Evolutionary conservation across 768 basidiomycete genomes (phyloP).

Genomic region (Boletellus sp.): DNA sequence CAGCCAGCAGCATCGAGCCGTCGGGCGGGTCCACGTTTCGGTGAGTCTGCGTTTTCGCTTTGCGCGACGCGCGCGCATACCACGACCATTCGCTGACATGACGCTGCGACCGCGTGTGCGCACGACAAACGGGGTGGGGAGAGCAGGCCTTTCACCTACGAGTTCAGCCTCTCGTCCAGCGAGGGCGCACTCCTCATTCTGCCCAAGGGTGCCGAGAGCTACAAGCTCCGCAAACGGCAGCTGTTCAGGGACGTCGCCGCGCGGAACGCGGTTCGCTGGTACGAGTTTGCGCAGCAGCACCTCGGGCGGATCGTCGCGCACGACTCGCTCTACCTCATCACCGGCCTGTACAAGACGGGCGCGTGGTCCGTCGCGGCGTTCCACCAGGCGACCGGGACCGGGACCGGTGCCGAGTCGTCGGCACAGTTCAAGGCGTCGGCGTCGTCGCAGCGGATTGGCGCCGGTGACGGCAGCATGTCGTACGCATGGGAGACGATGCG

Average conservation of each 20-base stretch:
- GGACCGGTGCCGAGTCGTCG: not conserved
- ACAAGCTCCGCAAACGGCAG: slow-evolving; percentile 16
- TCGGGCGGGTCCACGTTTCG: not conserved
- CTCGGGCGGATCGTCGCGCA: slow-evolving; percentile 14
- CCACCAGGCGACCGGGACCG: not conserved
- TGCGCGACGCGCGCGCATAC: too few species aligned
- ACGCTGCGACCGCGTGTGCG: too few species aligned
- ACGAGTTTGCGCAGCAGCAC: slow-evolving; percentile 18
- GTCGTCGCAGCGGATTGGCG: not conserved
- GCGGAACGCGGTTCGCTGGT: slow-evolving; percentile 26
- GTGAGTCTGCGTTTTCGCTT: not conserved
- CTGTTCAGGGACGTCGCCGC: slow-evolving; percentile 20
- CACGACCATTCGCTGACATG: too few species aligned
- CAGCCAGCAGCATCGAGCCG: slow-evolving; percentile 1
- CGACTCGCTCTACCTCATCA: slow-evolving; percentile 30
- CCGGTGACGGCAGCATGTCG: slow-evolving; percentile 4
- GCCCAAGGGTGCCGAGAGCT: slow-evolving; percentile 26
- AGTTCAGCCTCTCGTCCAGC: slow-evolving; percentile 10
- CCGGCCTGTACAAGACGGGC: slow-evolving; percentile 5
- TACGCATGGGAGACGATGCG: slow-evolving; percentile 14
- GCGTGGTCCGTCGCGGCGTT: slow-evolving; percentile 29
- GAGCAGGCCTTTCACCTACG: slow-evolving; percentile 3
- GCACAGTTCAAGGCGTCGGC: slow-evolving; percentile 14
- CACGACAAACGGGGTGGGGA: not conserved
- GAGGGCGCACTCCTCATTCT: slow-evolving; percentile 32